phyloP scores from a whole-genome alignment of 139 green algal genomes.

The Microglena sp. region DNA sequence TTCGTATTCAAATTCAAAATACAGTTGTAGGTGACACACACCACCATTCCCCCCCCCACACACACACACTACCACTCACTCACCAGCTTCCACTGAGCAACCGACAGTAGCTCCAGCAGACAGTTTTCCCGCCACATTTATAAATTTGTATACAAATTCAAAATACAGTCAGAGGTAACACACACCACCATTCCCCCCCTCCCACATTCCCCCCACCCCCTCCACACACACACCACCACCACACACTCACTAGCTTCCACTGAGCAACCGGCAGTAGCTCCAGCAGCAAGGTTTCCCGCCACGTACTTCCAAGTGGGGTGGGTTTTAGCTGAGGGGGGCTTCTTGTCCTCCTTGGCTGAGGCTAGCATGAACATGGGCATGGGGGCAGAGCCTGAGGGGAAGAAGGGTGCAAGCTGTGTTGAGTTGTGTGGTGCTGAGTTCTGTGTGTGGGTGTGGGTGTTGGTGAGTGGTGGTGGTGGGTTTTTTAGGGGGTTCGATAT shows the following conservation, averaged over 20 bases:
- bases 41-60: too few species aligned
- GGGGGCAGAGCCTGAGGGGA: too few species aligned
- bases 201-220: background rate
- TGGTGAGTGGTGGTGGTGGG: too few species aligned
- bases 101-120: background rate
- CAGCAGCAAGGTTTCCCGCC: constrained; percentile 69
- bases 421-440: background rate
- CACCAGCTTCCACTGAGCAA: too few species aligned
- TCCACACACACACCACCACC: constrained; percentile 38
- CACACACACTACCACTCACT: too few species aligned
- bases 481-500: too few species aligned
- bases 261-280: constrained; percentile 66
- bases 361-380: background rate
- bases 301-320: too few species aligned
- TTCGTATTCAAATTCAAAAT: too few species aligned
- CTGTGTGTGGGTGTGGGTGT: too few species aligned
- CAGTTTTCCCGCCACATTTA: background rate
- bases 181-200: background rate
- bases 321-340: too few species aligned
- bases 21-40: too few species aligned
- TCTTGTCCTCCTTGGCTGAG: background rate
- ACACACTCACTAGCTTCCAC: too few species aligned
- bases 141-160: background rate
- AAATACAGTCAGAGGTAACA: background rate
- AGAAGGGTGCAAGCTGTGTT: constrained; percentile 50